Evolutionary conservation across 2,329 filamentous ascomycete species (phyloP).

Genomic region (Calycina marina): DNA sequence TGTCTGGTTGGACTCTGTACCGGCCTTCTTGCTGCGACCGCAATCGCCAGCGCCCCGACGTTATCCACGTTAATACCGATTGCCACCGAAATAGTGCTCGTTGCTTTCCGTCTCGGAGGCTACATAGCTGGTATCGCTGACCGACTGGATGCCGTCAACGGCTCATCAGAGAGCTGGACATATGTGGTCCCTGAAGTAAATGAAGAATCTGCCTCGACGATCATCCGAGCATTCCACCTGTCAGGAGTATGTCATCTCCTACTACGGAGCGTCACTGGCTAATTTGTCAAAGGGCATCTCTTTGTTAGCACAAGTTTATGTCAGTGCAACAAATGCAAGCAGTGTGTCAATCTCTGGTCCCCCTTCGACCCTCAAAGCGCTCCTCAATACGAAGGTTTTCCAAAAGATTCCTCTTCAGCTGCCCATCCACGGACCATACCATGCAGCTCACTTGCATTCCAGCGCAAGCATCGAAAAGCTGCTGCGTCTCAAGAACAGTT

Average conservation of each 20-base stretch:
- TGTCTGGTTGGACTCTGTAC: slow-evolving; percentile 52
- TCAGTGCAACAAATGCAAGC: slow-evolving; percentile 35
- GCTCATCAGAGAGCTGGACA: slow-evolving; percentile 48
- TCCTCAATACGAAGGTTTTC: slow-evolving; percentile 28
- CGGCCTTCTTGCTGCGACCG: slow-evolving; percentile 54
- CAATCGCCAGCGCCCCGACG: slow-evolving; percentile 47
- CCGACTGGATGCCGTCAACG: slow-evolving; percentile 8
- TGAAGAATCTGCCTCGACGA: slow-evolving; percentile 34
- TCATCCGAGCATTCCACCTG: slow-evolving; percentile 42
- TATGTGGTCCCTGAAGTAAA: slow-evolving; percentile 44
- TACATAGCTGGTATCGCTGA: slow-evolving; percentile 35
- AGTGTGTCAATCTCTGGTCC: slow-evolving; percentile 40
- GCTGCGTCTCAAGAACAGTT: slow-evolving; percentile 2
- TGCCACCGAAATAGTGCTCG: slow-evolving; percentile 46
- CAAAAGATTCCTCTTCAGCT: slow-evolving; percentile 31
- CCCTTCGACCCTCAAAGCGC: slow-evolving; percentile 30
- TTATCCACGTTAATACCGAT: slow-evolving; percentile 46
- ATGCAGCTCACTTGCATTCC: slow-evolving; percentile 38
- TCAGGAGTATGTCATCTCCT: slow-evolving; percentile 28
- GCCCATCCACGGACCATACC: slow-evolving; percentile 41
- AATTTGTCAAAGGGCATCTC: slow-evolving; percentile 24
- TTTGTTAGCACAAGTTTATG: slow-evolving; percentile 30
- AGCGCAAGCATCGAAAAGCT: slow-evolving; percentile 24
- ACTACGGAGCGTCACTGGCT: background rate
- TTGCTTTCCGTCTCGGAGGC: slow-evolving; percentile 50